Base-by-base conservation (phyloP, 169 alveolate species). In the Plasmodium falciparum region DNA sequence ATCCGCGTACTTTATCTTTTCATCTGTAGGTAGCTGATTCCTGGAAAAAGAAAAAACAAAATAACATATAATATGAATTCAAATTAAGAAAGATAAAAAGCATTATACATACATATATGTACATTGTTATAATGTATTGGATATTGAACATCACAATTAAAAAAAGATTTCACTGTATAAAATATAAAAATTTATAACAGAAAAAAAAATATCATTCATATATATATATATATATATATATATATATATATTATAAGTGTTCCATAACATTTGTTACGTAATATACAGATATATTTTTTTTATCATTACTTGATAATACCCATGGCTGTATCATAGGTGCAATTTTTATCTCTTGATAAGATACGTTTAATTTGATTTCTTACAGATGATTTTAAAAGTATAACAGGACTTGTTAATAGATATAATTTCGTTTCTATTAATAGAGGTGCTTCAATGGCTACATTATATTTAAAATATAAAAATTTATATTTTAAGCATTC, bases 371-470 rank as follows among this genome's bases (percentile, higher is more conserved):
- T 85, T 49, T 95, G 92, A 58, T 88, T 88, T 43, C 93, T 93
- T 33, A 63, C 92, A 24, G 95, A 75, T 69, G 96, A 93, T 4
- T 83, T 73, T 17, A 93, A 67, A 29, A 94, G 93, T 24, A 94
- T 80, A 20, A 93, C 88, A 8, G 96, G 96, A 43, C 95, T 88
- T 50, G 94, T 92, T 73, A 94, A 70, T 49, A 92, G 66, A 52
- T 88, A 88, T 29, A 94, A 71, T 29, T 93, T 94, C n/a, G 96
- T 94, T 73, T 94, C 94, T 72, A 91, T 93, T 63, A 94, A 89
- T 71, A 94, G 83, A 15, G 96, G 96, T 5, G 93, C 94, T 63
- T 94, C 96, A 45, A 94, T 74, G 20, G 93, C 96, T 93, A 91
- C 89, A 66, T 73, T 71, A 58, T 58, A 70, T 76, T 74, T 89